Percentiles rank a stretch among this genome's conserved stretches.
phyloP scores from a whole-genome alignment of 1,139 yeast species.

The Magnusiomyces paraingens region DNA sequence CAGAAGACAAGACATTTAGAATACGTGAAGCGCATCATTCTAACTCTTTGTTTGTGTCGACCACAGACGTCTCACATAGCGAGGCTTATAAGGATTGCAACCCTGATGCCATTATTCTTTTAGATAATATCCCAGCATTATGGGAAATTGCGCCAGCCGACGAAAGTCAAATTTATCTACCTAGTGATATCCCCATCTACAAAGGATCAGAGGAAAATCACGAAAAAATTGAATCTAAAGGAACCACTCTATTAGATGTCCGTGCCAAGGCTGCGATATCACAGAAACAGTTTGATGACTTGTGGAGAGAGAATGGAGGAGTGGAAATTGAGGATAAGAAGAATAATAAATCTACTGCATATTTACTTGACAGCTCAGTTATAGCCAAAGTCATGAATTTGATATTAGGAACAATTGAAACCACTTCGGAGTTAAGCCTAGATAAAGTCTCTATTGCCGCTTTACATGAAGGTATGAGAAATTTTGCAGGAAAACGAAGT shows the following conservation, averaged over 20 bases:
- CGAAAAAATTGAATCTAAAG: constrained; percentile 1
- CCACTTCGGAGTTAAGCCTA: constrained; percentile 24
- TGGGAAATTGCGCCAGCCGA: constrained; percentile 33
- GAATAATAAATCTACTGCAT: constrained; percentile 26
- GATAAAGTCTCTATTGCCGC: constrained; percentile 16
- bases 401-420: constrained; percentile 34
- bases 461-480: constrained; percentile 24
- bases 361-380: constrained; percentile 35
- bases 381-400: constrained; percentile 38
- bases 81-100: not conserved
- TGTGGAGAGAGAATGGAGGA: constrained; percentile 56
- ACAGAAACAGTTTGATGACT: constrained; percentile 42
- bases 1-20: constrained; percentile 52
- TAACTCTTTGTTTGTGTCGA: constrained; percentile 60
- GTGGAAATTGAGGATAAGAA: constrained; percentile 38
- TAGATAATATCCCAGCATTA: constrained; percentile 42
- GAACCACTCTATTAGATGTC: constrained; percentile 29
- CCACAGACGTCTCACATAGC: not conserved
- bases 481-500: constrained; percentile 4
- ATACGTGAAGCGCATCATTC: constrained; percentile 82
- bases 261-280: constrained; percentile 51
- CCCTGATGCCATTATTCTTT: constrained; percentile 25
- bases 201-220: constrained; percentile 30
- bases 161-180: constrained; percentile 34
- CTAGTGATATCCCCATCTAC: constrained; percentile 44